Evolutionary conservation across 371 early-diverging fungal species (phyloP).

Genomic region (Mortierella sp.): DNA sequence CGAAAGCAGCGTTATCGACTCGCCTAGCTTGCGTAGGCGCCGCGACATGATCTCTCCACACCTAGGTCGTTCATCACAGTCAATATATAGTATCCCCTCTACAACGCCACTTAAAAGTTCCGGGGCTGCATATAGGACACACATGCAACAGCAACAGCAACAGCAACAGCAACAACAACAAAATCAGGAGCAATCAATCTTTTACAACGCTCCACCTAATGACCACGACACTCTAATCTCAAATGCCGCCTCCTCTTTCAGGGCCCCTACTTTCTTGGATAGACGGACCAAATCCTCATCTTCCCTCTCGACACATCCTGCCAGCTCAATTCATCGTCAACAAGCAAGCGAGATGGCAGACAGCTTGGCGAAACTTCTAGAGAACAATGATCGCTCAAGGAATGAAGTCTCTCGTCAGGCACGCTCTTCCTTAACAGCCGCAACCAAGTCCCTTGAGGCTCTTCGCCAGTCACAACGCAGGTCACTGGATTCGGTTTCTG

Average conservation of each 20-base stretch:
- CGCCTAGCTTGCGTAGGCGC: constrained; percentile 30
- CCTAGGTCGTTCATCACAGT: not conserved
- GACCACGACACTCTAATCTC: not conserved
- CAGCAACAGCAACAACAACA: constrained; percentile 3
- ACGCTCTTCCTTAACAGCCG: constrained; percentile 3
- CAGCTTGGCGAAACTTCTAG: constrained; percentile 10
- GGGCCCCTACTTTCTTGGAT: constrained; percentile 11
- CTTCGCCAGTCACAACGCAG: constrained; percentile 24
- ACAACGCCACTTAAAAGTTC: constrained; percentile 37
- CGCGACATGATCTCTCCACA: constrained; percentile 14
- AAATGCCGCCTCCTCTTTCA: constrained; percentile 7
- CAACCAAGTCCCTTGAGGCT: constrained; percentile 22
- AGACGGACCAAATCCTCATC: constrained; percentile 2
- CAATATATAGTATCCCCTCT: constrained; percentile 8
- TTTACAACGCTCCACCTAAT: not conserved
- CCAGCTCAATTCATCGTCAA: constrained; percentile 14
- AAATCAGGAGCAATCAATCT: not conserved
- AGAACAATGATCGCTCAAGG: constrained; percentile 1
- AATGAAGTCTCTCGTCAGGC: constrained; percentile 14
- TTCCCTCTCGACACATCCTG: not conserved
- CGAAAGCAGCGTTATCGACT: constrained; percentile 27
- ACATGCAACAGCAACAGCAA: constrained; percentile 4
- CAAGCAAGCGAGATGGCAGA: constrained; percentile 20
- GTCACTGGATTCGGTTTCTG: not conserved
- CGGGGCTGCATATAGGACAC: not conserved